phyloP scores from a whole-genome alignment of 257 asterid species.

The Solanum chilense region DNA sequence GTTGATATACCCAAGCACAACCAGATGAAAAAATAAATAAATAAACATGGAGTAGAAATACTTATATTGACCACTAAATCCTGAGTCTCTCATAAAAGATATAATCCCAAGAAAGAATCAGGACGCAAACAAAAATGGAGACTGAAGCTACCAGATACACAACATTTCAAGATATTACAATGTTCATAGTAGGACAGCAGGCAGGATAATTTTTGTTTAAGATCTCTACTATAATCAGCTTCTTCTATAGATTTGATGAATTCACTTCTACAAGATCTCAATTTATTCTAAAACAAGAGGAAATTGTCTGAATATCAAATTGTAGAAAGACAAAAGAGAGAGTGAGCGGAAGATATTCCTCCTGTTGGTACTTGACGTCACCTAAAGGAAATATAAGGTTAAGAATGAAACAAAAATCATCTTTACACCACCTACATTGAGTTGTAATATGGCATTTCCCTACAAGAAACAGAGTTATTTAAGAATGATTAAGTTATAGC shows the following conservation, averaged over 20 bases:
- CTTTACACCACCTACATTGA: neutral
- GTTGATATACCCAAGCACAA: neutral
- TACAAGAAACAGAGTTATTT: neutral
- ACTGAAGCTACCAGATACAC: neutral
- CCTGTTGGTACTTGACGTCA: neutral
- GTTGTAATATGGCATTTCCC: neutral
- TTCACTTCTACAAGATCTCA: neutral
- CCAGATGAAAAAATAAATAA: neutral
- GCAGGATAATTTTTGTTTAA: neutral
- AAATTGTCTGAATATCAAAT: neutral
- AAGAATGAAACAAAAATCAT: neutral
- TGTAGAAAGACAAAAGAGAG: neutral
- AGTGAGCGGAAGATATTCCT: neutral
- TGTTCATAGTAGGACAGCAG: neutral
- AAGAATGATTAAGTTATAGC: neutral
- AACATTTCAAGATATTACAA: neutral
- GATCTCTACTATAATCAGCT: neutral
- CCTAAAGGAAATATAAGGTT: neutral
- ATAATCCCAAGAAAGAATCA: neutral
- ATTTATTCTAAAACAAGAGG: neutral
- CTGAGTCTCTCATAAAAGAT: neutral
- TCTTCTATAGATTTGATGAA: neutral
- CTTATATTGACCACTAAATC: neutral
- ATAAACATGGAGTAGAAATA: neutral
- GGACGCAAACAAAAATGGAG: neutral